phyloP scores from a whole-genome alignment of 2,329 filamentous ascomycete species.

The Penicillium corylophilum region DNA sequence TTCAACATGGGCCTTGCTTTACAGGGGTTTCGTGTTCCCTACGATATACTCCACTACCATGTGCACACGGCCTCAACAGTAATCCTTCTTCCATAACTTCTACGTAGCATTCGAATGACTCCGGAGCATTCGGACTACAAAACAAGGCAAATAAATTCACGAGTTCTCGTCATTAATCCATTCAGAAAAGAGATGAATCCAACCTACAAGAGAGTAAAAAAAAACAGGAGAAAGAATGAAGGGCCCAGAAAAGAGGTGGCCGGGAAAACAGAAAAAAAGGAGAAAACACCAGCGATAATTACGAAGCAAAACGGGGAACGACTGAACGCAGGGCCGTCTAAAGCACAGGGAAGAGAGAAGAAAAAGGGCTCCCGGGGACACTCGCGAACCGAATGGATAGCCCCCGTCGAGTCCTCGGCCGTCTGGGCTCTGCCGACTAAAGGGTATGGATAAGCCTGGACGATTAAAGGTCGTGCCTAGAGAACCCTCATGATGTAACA shows the following conservation, averaged over 20 bases:
- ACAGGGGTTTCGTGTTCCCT: neutral
- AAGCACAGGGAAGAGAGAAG: constrained; percentile 31
- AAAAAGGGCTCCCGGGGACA: constrained; percentile 10
- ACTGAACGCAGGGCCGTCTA: constrained; percentile 33
- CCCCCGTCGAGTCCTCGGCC: constrained; percentile 11
- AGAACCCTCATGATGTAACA: constrained; percentile 22
- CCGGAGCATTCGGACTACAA: neutral
- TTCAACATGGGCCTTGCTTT: neutral
- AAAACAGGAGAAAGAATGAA: constrained; percentile 16
- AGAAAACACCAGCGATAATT: constrained; percentile 28
- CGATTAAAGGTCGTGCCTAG: constrained; percentile 18
- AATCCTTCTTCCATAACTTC: neutral
- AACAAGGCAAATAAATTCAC: constrained; percentile 17
- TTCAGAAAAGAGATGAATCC: constrained; percentile 35
- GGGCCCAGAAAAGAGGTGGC: constrained; percentile 18
- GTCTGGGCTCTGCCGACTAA: constrained; percentile 3
- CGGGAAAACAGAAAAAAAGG: constrained; percentile 13
- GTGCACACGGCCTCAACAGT: neutral
- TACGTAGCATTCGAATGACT: neutral
- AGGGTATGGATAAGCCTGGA: constrained; percentile 11
- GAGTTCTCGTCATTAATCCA: constrained; percentile 39
- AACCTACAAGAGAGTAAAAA: constrained; percentile 29
- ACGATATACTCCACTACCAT: neutral
- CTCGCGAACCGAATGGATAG: constrained; percentile 11
- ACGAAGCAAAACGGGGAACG: constrained; percentile 30